These are phyloP conservation scores for Tulasnella sp. DNA, from an alignment of 768 basidiomycete genomes.

Conservation along the genomic window DNA sequence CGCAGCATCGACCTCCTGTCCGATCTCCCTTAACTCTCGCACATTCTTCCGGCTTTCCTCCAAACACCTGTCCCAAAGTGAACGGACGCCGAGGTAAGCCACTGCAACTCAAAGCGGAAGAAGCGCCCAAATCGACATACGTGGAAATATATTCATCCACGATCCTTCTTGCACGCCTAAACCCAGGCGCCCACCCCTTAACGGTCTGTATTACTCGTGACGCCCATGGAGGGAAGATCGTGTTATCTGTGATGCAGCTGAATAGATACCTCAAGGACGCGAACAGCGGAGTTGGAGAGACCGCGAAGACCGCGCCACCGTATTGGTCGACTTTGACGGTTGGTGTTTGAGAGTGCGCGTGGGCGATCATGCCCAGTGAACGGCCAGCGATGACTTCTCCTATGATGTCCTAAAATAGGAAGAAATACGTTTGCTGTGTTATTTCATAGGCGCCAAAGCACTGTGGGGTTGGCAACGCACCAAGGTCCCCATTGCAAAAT, in stretches of 20 bases:
- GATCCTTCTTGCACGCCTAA: not conserved
- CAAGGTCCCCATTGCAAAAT: conserved; percentile 17
- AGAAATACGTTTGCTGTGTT: not conserved
- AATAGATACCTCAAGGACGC: conserved; percentile 7
- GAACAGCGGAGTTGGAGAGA: not conserved
- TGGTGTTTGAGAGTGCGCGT: not conserved
- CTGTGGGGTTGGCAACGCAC: not conserved
- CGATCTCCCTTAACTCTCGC: not conserved
- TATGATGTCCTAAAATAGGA: conserved; percentile 6
- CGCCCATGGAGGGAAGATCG: not conserved
- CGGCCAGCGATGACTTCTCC: conserved; percentile 3
- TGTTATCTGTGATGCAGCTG: not conserved
- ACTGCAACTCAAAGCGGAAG: not conserved
- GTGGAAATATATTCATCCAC: not conserved
- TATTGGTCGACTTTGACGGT: conserved; percentile 4
- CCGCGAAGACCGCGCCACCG: not conserved
- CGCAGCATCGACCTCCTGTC: not conserved
- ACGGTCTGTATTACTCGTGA: not conserved
- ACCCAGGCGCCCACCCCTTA: not conserved
- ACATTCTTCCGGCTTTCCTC: conserved; percentile 18
- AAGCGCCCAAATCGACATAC: not conserved
- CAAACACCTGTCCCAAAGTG: not conserved
- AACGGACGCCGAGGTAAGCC: not conserved
- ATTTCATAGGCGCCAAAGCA: not conserved
- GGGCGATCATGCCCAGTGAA: conserved; percentile 7